phyloP scores from a whole-genome alignment of 2,329 filamentous ascomycete genomes.

The Cladophialophora carrionii region DNA sequence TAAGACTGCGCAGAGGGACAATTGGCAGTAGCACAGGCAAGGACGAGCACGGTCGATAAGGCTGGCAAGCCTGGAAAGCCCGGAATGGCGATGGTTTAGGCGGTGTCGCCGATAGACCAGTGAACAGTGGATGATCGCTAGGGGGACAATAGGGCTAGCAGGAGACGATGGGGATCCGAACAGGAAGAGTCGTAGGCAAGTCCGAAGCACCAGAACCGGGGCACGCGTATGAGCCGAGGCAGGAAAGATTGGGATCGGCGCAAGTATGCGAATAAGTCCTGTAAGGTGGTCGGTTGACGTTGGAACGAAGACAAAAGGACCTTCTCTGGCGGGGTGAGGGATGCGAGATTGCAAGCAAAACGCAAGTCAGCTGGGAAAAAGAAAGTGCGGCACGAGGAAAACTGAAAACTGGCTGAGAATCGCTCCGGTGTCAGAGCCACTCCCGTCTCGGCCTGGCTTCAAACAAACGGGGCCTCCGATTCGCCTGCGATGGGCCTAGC shows the following conservation, averaged over 20 bases:
- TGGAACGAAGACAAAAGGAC: slow-evolving; percentile 24
- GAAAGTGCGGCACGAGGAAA: not conserved
- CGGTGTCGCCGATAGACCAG: slow-evolving; percentile 25
- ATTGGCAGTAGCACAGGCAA: slow-evolving; percentile 20
- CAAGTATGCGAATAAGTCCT: not conserved
- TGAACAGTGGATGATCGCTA: slow-evolving; percentile 7
- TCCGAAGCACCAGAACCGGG: not conserved
- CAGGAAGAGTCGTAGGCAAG: slow-evolving; percentile 1
- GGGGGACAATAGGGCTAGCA: not conserved
- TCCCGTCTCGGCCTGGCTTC: not conserved
- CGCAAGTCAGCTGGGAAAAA: not conserved
- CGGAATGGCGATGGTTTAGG: slow-evolving; percentile 24
- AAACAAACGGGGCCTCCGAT: not conserved
- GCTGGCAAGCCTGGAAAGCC: slow-evolving; percentile 12
- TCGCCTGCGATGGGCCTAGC: not conserved
- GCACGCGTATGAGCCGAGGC: slow-evolving; percentile 9
- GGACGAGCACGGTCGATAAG: not conserved
- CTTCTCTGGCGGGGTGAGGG: slow-evolving; percentile 9
- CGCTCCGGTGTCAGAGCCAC: not conserved
- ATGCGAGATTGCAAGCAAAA: not conserved
- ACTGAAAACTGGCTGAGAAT: not conserved
- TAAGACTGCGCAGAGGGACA: slow-evolving; percentile 11
- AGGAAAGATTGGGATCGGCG: slow-evolving; percentile 5
- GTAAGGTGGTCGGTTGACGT: slow-evolving; percentile 12
- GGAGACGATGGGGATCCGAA: not conserved